These are phyloP conservation scores for Neonectria faginata DNA, from an alignment of 2,329 filamentous ascomycete species.

Conservation along the genomic window DNA sequence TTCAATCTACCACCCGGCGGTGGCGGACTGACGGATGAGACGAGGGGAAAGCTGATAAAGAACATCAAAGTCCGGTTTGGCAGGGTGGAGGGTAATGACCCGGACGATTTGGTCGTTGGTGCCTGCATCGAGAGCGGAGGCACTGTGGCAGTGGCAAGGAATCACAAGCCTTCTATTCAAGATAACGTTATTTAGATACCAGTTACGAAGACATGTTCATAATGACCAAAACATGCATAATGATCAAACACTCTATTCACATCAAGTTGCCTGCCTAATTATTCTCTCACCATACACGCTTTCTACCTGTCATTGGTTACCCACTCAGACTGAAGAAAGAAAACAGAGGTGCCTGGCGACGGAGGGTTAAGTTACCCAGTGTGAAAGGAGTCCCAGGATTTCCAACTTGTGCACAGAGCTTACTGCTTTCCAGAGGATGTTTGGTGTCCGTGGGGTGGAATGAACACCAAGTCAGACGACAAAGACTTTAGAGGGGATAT, in stretches of 20 bases:
- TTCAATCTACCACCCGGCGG: slow-evolving; percentile 7
- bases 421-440: background rate
- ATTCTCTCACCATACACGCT: no score
- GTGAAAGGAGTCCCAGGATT: background rate
- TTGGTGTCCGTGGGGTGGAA: background rate
- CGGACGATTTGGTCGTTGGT: background rate
- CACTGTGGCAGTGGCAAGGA: background rate
- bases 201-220: background rate
- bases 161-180: background rate
- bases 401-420: background rate
- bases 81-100: slow-evolving; percentile 6
- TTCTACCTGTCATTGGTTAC: no score
- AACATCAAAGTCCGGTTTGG: slow-evolving; percentile 7
- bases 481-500: background rate
- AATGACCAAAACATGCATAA: background rate
- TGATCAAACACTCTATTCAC: no score
- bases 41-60: slow-evolving; percentile 4
- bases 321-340: no score
- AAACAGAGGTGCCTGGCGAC: no score
- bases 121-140: slow-evolving; percentile 11
- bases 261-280: no score
- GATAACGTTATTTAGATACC: background rate
- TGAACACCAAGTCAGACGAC: background rate
- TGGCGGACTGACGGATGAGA: slow-evolving; percentile 12
- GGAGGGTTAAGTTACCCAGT: no score